Conservation (phyloP, 108 stramenopile genomes). For the Nitzschia palea region DNA sequence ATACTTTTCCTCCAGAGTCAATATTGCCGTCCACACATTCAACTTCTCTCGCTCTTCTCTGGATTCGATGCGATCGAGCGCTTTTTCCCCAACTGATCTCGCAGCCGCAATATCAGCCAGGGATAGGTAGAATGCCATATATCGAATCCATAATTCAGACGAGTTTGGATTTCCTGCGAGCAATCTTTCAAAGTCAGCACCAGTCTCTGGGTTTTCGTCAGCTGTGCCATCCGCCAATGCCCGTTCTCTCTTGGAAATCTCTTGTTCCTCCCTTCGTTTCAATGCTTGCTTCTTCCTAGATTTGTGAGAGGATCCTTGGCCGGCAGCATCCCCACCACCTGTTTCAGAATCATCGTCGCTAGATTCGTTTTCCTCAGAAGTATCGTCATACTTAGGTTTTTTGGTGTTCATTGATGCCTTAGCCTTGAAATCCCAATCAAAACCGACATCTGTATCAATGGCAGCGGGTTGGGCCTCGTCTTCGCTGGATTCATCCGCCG, state of each 20-base stretch:
- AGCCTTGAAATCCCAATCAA: slow-evolving; percentile 63
- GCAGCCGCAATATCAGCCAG: slow-evolving; percentile 91
- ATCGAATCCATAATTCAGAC: slow-evolving; percentile 93
- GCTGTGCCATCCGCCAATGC: slow-evolving; percentile 90
- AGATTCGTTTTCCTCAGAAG: slow-evolving; percentile 44
- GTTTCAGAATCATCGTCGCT: slow-evolving; percentile 38
- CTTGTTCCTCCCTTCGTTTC: slow-evolving; percentile 71
- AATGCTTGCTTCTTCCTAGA: slow-evolving; percentile 77
- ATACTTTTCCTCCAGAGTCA: slow-evolving; percentile 93
- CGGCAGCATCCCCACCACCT: slow-evolving; percentile 54
- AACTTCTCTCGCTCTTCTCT: slow-evolving; percentile 88
- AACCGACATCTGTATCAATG: slow-evolving; percentile 84
- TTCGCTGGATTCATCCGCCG: slow-evolving; percentile 30
- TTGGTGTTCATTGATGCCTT: not conserved
- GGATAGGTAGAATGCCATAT: slow-evolving; percentile 95
- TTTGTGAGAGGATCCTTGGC: slow-evolving; percentile 59
- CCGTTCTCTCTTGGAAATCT: slow-evolving; percentile 71
- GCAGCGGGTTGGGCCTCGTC: slow-evolving; percentile 13
- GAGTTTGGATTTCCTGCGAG: slow-evolving; percentile 88
- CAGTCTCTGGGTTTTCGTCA: slow-evolving; percentile 86
- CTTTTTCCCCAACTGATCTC: slow-evolving; percentile 86
- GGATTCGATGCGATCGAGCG: slow-evolving; percentile 91
- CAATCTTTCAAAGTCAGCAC: slow-evolving; percentile 95
- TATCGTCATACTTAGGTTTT: slow-evolving; percentile 10
- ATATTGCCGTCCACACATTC: slow-evolving; percentile 93